Evolutionary conservation across 768 basidiomycete genomes (phyloP).

Genomic region (Boletus patriciae): DNA sequence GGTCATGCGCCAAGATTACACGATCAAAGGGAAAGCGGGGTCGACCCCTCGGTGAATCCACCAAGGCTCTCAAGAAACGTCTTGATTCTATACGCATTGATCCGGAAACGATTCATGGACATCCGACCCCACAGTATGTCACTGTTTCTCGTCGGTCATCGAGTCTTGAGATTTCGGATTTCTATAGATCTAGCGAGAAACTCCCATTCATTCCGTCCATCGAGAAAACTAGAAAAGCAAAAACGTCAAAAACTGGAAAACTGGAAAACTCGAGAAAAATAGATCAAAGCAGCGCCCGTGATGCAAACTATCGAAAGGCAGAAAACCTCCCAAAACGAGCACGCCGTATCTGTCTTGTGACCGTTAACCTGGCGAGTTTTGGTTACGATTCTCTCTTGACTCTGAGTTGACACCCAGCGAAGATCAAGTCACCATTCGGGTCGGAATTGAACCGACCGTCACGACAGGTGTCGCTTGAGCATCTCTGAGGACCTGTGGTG

Average conservation of each 20-base stretch:
- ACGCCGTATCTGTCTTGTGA: background rate
- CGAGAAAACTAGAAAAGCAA: background rate
- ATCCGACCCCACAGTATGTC: background rate
- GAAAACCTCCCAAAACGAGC: background rate
- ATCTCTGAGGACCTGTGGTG: constrained; percentile 2
- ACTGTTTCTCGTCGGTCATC: background rate
- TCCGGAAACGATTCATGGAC: constrained; percentile 6
- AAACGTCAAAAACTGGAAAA: background rate
- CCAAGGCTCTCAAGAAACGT: constrained; percentile 6
- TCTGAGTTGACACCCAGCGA: background rate
- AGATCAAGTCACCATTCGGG: background rate
- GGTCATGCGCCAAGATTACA: constrained; percentile 19
- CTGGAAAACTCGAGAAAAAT: background rate
- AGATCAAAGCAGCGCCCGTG: background rate
- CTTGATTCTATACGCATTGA: constrained; percentile 7
- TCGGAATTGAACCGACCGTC: background rate
- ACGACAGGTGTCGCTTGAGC: constrained; percentile 1
- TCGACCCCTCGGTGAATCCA: background rate
- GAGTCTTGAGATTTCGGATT: background rate
- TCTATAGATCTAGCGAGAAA: background rate
- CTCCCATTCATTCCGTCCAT: background rate
- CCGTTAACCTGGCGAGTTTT: background rate
- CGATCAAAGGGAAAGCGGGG: constrained; percentile 9
- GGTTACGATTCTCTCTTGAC: background rate
- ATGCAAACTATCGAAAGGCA: background rate